These are phyloP conservation scores for Porodaedalea pini DNA, from an alignment of 1,284 basidiomycete genomes.

Conservation along the genomic window DNA sequence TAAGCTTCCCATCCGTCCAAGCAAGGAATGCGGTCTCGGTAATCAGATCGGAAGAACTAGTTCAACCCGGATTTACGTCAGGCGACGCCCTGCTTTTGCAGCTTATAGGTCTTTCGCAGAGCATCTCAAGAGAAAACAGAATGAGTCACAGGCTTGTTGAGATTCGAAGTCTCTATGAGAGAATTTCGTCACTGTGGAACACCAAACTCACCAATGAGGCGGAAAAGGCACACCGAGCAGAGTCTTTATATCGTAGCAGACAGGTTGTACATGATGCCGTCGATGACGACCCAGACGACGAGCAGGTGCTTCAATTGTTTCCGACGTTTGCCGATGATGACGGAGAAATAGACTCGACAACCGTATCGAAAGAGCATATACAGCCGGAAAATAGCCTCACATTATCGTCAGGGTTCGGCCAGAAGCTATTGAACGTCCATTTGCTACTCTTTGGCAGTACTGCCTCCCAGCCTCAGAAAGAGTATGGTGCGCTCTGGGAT, in stretches of 20 bases:
- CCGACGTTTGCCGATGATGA: slow-evolving; percentile 72
- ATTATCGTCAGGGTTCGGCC: neutral
- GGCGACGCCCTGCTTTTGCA: slow-evolving; percentile 46
- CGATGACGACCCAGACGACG: slow-evolving; percentile 76
- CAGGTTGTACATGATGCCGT: slow-evolving; percentile 55
- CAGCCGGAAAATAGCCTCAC: neutral
- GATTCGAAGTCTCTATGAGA: slow-evolving; percentile 63
- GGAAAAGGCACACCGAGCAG: slow-evolving; percentile 60
- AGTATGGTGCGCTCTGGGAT: neutral
- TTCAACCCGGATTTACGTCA: slow-evolving; percentile 23
- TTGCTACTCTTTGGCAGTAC: slow-evolving; percentile 1
- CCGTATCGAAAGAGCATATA: neutral
- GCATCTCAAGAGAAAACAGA: slow-evolving; percentile 24
- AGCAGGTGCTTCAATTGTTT: slow-evolving; percentile 80
- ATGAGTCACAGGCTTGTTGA: slow-evolving; percentile 40
- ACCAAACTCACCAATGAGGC: slow-evolving; percentile 73
- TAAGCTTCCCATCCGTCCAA: slow-evolving; percentile 9
- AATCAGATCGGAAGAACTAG: neutral
- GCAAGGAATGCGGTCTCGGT: neutral
- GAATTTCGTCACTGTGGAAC: slow-evolving; percentile 77
- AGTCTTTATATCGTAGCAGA: slow-evolving; percentile 78
- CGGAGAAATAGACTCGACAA: neutral
- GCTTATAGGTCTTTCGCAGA: slow-evolving; percentile 42
- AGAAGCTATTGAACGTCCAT: slow-evolving; percentile 8
- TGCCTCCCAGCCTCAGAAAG: neutral